Evolutionary conservation across 2,329 filamentous ascomycete species (phyloP), one percentile per base, ranked within the genome.

Genomic region (Calonectria naviculata): DNA sequence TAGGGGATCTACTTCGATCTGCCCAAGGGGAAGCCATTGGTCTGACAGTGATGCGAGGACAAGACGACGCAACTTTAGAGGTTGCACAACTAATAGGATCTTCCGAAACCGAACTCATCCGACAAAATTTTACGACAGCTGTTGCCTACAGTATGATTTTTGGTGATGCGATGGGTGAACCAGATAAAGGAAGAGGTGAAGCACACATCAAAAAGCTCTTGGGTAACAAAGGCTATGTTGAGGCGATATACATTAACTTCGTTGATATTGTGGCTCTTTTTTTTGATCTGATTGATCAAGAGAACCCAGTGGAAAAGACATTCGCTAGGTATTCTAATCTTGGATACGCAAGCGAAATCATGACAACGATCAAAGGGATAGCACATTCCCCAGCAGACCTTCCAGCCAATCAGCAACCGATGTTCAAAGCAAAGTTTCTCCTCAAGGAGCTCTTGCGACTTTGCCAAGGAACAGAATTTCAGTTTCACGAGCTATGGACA

Each of bases 131-230:
- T 78, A 89, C 92, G 38, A 97, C 93, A 79, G 89, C 92, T 4
- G 89, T 95, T 74, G 95, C 95, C 5, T 99, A 98, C 80, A 92
- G 93, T 68, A 92, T 98, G 76, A 93, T 94, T 5, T 91, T 93
- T 66, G 80, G 78, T 5, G 79, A 82, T 46, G 76, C 79, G 3
- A 78, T 76, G 29, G 75, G 76, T 4, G 78, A 77, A 12, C 64
- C 75, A 1, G 81, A 84, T n/a, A 82, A 86, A 19, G 81, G 86
- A 10, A 90, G 87, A 60, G 91, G 91, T 4, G 93, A 95, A 78
- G 88, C 87, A 67, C 86, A 91, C 42, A 85, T 98, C 4, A 91
- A 92, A 75, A 92, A 91, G 68, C 83, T 91, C 9, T 82, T 98
- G 2, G 94, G 94, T 0, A 87, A 88, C 46, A 90, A 93, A 38